Evolutionary conservation across 2,329 filamentous ascomycete genomes (phyloP), one percentile per base, ranked within the genome.

Genomic region (Epichloe gansuensis): DNA sequence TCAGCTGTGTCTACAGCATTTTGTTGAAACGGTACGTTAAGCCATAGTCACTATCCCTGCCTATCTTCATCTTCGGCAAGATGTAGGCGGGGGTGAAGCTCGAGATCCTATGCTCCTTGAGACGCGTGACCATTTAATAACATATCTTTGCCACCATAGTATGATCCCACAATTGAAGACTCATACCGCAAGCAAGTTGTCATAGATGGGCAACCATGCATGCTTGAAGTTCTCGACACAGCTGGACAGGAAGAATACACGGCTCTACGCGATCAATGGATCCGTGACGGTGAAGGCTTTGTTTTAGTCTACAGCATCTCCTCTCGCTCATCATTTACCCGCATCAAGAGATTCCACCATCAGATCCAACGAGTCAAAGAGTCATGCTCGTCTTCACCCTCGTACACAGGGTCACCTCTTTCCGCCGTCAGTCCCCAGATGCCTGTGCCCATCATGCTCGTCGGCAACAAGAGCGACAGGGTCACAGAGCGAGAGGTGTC

Each of bases 241-340:
- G 93, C 93, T 50, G 93, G 93, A 54, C 93, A 98, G 70, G 93
- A 98, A 73, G 93, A 98, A 73, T 98, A 97, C 72, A 96, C 91
- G 58, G 93, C 93, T 46, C 75, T 97, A 63, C 81, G 93, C 65
- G 93, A 97, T 69, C 93, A 97, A 74, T 97, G 91, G 91, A 97
- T 97, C 68, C 83, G 93, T 62, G 91, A 97, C 66, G 91, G 93
- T 60, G 93, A 98, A 69, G 93, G 93, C 21, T 97, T 97, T 67
- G 88, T 98, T 34, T 78, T 98, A 56, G 93, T 98, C 59, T 97
- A 98, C 76, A 95, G 90, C 75, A 97, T 98, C 71, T 95, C 93
- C 13, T 97, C 91, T 50, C 86, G 93, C 63, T 91, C 91, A 37
- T 97, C 91, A 21, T 97, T 97, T 67, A 84, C 86, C 54, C 86